A percentile compares a stretch with the other conserved stretches of the same genome.
These are phyloP conservation scores for Xylariaceae sp. DNA, from an alignment of 2,329 filamentous ascomycete species.

Conservation along the genomic window DNA sequence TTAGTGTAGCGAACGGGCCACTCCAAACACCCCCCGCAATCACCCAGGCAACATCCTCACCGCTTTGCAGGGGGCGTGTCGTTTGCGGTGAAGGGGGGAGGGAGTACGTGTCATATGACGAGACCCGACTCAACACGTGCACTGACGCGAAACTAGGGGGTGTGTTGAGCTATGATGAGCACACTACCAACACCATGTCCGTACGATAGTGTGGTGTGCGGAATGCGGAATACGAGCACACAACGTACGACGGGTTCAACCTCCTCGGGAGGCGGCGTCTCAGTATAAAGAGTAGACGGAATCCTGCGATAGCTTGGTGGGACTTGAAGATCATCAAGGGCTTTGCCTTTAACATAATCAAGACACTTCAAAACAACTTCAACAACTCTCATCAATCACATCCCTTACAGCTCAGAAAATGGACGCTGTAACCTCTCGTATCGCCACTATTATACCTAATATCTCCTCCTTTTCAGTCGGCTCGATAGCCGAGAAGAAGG, in stretches of 20 bases:
- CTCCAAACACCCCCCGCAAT: background rate
- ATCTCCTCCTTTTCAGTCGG: constrained; percentile 18
- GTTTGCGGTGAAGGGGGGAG: background rate
- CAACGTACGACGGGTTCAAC: too few relatives aligned
- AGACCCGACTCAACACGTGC: background rate
- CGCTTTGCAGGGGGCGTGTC: background rate
- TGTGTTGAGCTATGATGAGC: too few relatives aligned
- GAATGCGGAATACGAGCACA: background rate
- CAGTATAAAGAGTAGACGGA: constrained; percentile 18
- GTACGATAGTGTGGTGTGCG: too few relatives aligned
- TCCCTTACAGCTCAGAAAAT: constrained; percentile 15
- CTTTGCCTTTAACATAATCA: constrained; percentile 18
- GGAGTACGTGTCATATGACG: background rate
- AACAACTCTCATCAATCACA: constrained; percentile 4
- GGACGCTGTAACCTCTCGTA: constrained; percentile 18
- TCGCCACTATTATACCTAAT: constrained; percentile 19
- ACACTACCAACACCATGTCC: too few relatives aligned
- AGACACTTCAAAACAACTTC: constrained; percentile 12
- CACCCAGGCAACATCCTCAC: background rate
- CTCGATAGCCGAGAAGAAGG: constrained; percentile 18
- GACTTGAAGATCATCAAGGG: constrained; percentile 13
- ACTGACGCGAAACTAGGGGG: background rate
- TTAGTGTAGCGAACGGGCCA: background rate
- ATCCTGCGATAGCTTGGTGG: constrained; percentile 15
- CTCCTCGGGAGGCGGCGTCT: background rate